Evolutionary conservation across 768 basidiomycete genomes (phyloP).

Genomic region (Collybiopsis confluens): DNA sequence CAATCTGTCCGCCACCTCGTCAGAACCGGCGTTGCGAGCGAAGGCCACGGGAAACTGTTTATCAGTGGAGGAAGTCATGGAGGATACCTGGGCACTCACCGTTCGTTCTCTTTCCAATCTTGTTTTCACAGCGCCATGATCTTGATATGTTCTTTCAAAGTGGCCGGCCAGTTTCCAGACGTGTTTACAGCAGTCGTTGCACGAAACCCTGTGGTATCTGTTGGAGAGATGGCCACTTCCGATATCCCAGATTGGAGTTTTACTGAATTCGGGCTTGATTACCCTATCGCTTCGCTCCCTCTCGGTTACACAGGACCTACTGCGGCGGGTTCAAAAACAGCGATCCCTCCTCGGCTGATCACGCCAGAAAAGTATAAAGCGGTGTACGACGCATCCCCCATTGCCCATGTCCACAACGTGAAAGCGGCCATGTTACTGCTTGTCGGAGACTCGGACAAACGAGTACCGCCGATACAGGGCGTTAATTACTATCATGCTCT

Average conservation of each 20-base stretch:
- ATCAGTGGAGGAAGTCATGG: slow-evolving; percentile 69
- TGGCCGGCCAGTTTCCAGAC: slow-evolving; percentile 59
- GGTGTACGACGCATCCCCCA: slow-evolving; percentile 52
- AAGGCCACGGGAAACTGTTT: slow-evolving; percentile 48
- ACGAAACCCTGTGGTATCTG: slow-evolving; percentile 68
- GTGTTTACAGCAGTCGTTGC: slow-evolving; percentile 59
- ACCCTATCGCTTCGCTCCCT: slow-evolving; percentile 31
- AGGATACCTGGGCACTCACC: slow-evolving; percentile 57
- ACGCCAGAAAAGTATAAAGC: slow-evolving; percentile 38
- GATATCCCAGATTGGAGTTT: slow-evolving; percentile 74
- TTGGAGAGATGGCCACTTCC: slow-evolving; percentile 47
- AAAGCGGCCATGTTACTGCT: slow-evolving; percentile 51
- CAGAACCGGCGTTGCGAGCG: slow-evolving; percentile 41
- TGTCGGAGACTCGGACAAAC: slow-evolving; percentile 55
- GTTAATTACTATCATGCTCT: slow-evolving; percentile 63
- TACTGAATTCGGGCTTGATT: slow-evolving; percentile 41
- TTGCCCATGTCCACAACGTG: slow-evolving; percentile 47
- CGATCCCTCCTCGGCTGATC: slow-evolving; percentile 30
- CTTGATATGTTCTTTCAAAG: slow-evolving; percentile 24
- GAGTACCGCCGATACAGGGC: slow-evolving; percentile 62
- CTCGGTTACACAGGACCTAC: background rate
- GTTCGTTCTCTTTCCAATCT: slow-evolving; percentile 30
- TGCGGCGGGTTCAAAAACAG: slow-evolving; percentile 5
- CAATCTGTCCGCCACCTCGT: slow-evolving; percentile 49
- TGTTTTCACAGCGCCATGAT: background rate